Conservation (phyloP, 2,329 filamentous ascomycete genomes). For the Cryphonectria carpinicola region DNA sequence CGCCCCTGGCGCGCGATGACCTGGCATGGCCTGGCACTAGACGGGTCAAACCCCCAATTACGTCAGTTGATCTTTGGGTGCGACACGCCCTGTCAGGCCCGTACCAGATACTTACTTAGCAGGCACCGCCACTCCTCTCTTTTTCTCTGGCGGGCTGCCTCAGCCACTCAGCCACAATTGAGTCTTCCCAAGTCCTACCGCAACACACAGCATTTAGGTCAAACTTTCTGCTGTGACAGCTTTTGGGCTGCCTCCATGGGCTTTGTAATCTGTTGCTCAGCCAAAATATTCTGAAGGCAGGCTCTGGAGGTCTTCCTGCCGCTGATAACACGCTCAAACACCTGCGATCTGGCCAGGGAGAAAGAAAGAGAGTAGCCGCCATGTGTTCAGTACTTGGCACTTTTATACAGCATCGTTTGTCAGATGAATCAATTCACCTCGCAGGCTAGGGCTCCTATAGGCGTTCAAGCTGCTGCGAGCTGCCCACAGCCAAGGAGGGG, state of each 20-base stretch:
- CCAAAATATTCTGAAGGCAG: background rate
- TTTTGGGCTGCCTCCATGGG: background rate
- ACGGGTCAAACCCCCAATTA: background rate
- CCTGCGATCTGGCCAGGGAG: background rate
- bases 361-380: background rate
- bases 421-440: background rate
- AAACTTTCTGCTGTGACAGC: background rate
- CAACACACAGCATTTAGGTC: background rate
- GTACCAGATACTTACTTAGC: background rate
- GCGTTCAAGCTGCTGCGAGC: no score
- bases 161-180: slow-evolving; percentile 6
- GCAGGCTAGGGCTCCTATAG: background rate
- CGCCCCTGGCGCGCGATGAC: background rate
- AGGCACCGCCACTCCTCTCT: background rate
- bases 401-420: background rate
- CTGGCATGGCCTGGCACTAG: background rate
- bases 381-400: background rate
- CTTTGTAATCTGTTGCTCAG: background rate
- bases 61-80: background rate
- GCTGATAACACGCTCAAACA: background rate
- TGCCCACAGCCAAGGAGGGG: background rate
- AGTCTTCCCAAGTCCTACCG: background rate
- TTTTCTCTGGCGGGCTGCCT: background rate
- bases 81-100: background rate
- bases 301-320: background rate